Evolutionary conservation across 2,329 filamentous ascomycete genomes (phyloP).

Genomic region (Gnomoniopsis smithogilvyi): DNA sequence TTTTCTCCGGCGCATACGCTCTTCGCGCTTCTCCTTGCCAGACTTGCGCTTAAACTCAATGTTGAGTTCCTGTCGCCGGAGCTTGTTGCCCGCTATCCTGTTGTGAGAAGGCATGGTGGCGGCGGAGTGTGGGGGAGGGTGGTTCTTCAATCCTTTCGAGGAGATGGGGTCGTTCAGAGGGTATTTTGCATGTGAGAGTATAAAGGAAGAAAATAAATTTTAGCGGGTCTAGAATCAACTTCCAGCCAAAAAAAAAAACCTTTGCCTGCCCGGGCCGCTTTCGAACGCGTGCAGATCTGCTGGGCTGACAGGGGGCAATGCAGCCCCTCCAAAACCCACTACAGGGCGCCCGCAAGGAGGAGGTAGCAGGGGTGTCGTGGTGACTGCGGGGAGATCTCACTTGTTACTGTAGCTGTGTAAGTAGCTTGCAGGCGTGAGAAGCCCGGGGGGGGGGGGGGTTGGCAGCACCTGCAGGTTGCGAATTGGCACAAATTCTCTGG

Average conservation of each 20-base stretch:
- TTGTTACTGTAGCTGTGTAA: too few relatives aligned
- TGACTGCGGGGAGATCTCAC: neutral
- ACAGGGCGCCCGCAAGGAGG: neutral
- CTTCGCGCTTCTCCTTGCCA: conserved; percentile 71
- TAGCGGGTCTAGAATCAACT: neutral
- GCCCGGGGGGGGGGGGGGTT: too few relatives aligned
- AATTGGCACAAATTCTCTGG: neutral
- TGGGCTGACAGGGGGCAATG: neutral
- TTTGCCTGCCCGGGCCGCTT: neutral
- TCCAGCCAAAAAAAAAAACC: neutral
- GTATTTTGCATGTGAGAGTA: neutral
- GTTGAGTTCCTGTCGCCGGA: conserved; percentile 73
- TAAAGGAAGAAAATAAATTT: neutral
- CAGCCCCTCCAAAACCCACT: neutral
- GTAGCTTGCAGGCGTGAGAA: too few relatives aligned
- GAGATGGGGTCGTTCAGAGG: neutral
- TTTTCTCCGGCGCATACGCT: conserved; percentile 74
- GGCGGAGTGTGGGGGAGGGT: neutral
- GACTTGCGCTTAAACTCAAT: conserved; percentile 75
- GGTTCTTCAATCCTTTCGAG: neutral
- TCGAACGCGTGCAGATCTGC: neutral
- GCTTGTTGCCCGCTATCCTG: conserved; percentile 63
- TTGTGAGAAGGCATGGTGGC: conserved; percentile 11
- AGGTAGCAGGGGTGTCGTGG: neutral
- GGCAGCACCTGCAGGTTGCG: neutral